Conservation (phyloP, 495 filamentous ascomycete species). For the Clohesyomyces aquaticus region DNA sequence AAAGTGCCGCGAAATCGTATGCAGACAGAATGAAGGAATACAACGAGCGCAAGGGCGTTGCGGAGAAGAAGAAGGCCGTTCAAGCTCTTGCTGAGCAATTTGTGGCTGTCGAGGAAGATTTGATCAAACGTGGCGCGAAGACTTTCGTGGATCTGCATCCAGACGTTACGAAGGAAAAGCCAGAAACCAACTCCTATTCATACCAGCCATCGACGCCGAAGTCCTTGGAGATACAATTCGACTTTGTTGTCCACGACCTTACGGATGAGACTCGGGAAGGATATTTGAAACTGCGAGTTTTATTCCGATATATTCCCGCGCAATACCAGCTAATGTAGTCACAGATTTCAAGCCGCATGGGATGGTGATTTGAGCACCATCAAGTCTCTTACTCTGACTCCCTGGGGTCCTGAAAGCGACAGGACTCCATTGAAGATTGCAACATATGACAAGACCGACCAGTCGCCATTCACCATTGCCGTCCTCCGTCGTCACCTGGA, state of each 20-base stretch:
- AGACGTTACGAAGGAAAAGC: constrained; percentile 40
- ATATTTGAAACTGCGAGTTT: constrained; percentile 58
- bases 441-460: constrained; percentile 52
- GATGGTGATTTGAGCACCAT: constrained; percentile 63
- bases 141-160: constrained; percentile 67
- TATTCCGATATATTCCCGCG: neutral
- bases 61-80: constrained; percentile 59
- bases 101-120: constrained; percentile 54
- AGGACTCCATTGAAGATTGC: constrained; percentile 65
- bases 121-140: constrained; percentile 64
- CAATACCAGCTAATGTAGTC: constrained; percentile 6
- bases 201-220: constrained; percentile 24
- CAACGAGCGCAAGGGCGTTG: constrained; percentile 45
- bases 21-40: constrained; percentile 40
- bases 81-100: constrained; percentile 54
- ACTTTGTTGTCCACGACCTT: constrained; percentile 50
- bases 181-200: constrained; percentile 21
- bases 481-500: constrained; percentile 64
- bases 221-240: constrained; percentile 54
- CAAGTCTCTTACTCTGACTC: constrained; percentile 56
- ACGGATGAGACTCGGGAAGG: constrained; percentile 56
- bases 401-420: constrained; percentile 49
- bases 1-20: constrained; percentile 41
- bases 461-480: constrained; percentile 66
- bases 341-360: constrained; percentile 72